Base-by-base conservation (phyloP, 192 early-diverging fungal genomes). In the Chytriomyces hyalinus region DNA sequence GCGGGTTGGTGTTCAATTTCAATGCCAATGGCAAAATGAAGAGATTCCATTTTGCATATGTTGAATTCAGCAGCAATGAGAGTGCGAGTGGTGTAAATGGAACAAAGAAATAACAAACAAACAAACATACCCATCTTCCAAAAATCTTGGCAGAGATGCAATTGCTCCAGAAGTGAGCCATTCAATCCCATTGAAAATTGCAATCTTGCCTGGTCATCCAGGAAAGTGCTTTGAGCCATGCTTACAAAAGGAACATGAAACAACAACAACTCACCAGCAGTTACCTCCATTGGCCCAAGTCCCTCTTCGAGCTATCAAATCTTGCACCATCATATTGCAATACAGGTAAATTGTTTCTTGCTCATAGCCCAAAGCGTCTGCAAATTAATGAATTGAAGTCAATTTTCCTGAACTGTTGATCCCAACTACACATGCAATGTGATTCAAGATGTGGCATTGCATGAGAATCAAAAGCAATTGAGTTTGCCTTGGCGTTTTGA, bases 251-350 rank as follows among this genome's bases (percentile, higher is more conserved):
- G 3, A 65, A n/a, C 20, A n/a, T 22, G 10, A n/a, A 36, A 36
- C 28, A 2, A 36, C 28, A 22, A n/a, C 20, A 15, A 15, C 57
- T 59, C 20, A 88, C 92, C 93, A 94, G 50, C 89, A 77, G 7
- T 92, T 93, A 49, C 92, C 89, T 53, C 93, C 93, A 8, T 89
- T 78, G 48, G 83, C 78, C 0, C 87, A 88, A 0, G 93, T 94
- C 57, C 85, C 82, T 49, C 93, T 83, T 46, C 91, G 85, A 71
- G 93, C 92, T 36, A 94, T 75, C 3, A 94, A 83, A 76, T 93
- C 92, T 20, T 92, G 82, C 3, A 92, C 88, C 2, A 91, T 91
- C 90, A 94, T 93, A 74, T 94, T 92, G 51, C 87, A 84, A 77
- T 90, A 92, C 7, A 93, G 73, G 11, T 91, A 90, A 53, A 94